A percentile compares a stretch with the other conserved stretches of the same genome.
These are phyloP conservation scores for Dysphania ambrosioides DNA, from an alignment of 148 eudicot genomes.

Conservation along the genomic window DNA sequence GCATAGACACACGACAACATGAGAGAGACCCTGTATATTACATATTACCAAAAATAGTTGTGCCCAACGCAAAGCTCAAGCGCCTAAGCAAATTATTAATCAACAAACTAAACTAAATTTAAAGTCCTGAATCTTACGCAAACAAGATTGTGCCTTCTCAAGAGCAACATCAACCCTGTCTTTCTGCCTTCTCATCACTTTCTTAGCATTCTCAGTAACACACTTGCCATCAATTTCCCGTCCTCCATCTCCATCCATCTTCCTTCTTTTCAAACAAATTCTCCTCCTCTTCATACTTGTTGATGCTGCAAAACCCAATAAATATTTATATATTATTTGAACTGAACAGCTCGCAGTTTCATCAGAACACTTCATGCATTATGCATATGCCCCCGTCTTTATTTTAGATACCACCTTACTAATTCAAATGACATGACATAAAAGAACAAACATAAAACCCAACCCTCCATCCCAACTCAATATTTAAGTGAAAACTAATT, in stretches of 20 bases:
- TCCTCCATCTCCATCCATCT: constrained; percentile 8
- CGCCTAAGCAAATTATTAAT: not conserved
- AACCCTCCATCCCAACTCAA: no score
- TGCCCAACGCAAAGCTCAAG: not conserved
- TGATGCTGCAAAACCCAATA: constrained; percentile 34
- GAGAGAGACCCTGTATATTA: not conserved
- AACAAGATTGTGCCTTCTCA: constrained; percentile 50
- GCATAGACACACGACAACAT: no score
- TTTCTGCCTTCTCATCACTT: constrained; percentile 5
- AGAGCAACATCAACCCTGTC: constrained; percentile 50
- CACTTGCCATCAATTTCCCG: not conserved
- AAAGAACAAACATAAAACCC: no score
- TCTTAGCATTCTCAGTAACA: constrained; percentile 3
- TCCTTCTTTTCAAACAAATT: constrained; percentile 9
- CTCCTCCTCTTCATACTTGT: constrained; percentile 42
- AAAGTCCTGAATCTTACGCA: constrained; percentile 46
- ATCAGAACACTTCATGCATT: no score
- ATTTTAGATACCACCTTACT: not conserved
- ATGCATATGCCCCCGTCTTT: no score
- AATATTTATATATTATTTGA: no score
- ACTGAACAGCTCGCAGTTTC: no score
- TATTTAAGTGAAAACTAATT: not conserved
- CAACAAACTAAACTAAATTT: constrained; percentile 28
- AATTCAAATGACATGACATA: not conserved
- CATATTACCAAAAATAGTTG: not conserved